phyloP scores from a whole-genome alignment of 2,329 filamentous ascomycete genomes.

The Microsporum ferrugineum region DNA sequence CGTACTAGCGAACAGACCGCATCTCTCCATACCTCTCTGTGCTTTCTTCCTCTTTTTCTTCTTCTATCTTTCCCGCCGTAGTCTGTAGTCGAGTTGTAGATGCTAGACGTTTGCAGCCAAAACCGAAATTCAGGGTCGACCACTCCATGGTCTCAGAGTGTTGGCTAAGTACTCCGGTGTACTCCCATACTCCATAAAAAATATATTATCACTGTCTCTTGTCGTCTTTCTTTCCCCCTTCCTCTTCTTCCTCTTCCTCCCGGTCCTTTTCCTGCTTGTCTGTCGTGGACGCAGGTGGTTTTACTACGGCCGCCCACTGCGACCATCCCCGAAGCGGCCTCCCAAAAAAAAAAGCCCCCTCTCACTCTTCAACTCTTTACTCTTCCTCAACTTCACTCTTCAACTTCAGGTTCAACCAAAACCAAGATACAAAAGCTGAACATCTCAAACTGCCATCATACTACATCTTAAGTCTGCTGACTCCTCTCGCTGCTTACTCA shows the following conservation, averaged over 20 bases:
- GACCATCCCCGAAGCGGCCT: background rate
- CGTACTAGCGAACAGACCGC: background rate
- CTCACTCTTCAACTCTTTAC: conserved; percentile 15
- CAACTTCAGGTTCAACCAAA: too few relatives aligned
- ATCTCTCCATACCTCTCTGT: background rate
- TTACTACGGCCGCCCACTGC: background rate
- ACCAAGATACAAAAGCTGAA: too few relatives aligned
- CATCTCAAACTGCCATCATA: too few relatives aligned
- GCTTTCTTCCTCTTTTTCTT: background rate
- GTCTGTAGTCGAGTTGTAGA: background rate
- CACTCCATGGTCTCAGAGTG: too few relatives aligned
- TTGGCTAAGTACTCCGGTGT: too few relatives aligned
- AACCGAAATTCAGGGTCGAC: too few relatives aligned
- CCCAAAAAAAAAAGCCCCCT: background rate
- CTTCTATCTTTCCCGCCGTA: background rate
- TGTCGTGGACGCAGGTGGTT: background rate
- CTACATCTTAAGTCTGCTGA: too few relatives aligned
- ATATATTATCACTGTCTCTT: background rate
- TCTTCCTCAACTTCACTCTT: conserved; percentile 3
- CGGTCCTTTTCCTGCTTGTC: background rate
- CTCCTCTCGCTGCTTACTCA: background rate
- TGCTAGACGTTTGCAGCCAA: background rate
- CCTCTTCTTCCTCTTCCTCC: background rate
- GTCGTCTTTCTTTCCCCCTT: background rate
- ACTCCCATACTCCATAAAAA: background rate